phyloP scores from a whole-genome alignment of 257 asterid genomes.

The Solanum pinnatisectum region DNA sequence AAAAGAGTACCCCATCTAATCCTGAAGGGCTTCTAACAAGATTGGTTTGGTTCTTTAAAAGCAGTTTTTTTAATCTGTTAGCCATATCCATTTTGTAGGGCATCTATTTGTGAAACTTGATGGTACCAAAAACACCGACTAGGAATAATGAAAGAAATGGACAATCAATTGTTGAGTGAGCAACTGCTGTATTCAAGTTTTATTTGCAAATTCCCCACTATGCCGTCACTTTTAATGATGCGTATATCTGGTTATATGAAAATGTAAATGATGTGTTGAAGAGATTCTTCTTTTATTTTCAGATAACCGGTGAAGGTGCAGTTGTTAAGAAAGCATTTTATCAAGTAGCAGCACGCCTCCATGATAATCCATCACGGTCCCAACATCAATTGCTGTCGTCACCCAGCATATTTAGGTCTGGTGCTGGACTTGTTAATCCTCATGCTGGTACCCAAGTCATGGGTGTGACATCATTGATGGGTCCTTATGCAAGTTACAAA shows the following conservation, averaged over 20 bases:
- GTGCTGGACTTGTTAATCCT: constrained; percentile 43
- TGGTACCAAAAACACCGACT: not conserved
- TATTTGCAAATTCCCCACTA: not conserved
- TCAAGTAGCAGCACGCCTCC: constrained; percentile 67
- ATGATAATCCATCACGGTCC: constrained; percentile 75
- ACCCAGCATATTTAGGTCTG: constrained; percentile 64
- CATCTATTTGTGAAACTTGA: not conserved
- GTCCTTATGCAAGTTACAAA: constrained; percentile 52
- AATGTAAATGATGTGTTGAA: not conserved
- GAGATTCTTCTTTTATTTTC: constrained; percentile 1
- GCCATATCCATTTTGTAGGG: not conserved
- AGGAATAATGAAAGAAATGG: not conserved
- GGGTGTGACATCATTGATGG: constrained; percentile 40
- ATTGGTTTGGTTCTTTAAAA: not conserved
- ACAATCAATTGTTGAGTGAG: not conserved
- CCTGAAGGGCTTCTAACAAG: not conserved
- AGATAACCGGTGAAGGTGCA: constrained; percentile 68
- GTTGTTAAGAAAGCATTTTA: constrained; percentile 58
- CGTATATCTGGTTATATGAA: not conserved
- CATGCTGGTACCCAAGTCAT: constrained; percentile 36
- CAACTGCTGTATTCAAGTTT: not conserved
- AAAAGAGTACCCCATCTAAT: not conserved
- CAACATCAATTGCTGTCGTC: constrained; percentile 60
- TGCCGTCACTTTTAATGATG: not conserved
- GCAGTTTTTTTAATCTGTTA: not conserved